phyloP scores from a whole-genome alignment of 2,329 filamentous ascomycete species.

The Aspergillus luchuensis region DNA sequence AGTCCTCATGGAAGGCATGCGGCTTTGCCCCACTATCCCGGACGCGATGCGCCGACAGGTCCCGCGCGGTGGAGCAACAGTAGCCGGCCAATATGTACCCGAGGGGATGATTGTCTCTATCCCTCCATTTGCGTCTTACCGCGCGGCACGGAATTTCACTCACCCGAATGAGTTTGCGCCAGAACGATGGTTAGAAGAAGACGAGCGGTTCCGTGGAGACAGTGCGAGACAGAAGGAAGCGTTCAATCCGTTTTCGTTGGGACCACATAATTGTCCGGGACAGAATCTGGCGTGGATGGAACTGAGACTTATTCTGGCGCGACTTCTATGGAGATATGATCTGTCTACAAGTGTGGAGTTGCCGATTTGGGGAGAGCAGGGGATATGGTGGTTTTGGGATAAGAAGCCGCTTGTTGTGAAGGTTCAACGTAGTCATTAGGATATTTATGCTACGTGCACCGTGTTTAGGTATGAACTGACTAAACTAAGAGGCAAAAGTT shows the following conservation, averaged over 20 bases:
- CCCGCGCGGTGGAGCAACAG: slow-evolving; percentile 1
- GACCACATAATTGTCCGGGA: slow-evolving; percentile 12
- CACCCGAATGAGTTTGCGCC: slow-evolving; percentile 10
- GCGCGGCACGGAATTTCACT: slow-evolving; percentile 9
- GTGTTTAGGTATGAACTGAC: too few species aligned
- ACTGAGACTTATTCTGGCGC: slow-evolving; percentile 13
- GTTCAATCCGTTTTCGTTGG: slow-evolving; percentile 18
- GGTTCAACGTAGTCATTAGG: not conserved
- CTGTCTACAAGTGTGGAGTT: not conserved
- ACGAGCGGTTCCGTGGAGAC: slow-evolving; percentile 5
- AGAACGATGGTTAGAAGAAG: slow-evolving; percentile 11
- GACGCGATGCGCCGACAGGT: too few species aligned
- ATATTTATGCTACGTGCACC: too few species aligned
- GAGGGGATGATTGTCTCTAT: slow-evolving; percentile 5
- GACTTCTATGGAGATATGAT: slow-evolving; percentile 18
- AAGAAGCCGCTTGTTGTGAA: slow-evolving; percentile 2
- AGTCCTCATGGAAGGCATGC: too few species aligned
- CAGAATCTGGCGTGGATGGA: slow-evolving; percentile 13
- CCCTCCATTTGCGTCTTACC: slow-evolving; percentile 5
- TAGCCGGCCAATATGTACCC: slow-evolving; percentile 14
- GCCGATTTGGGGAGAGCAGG: slow-evolving; percentile 4
- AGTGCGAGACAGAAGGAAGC: not conserved
- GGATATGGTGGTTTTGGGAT: slow-evolving; percentile 6
- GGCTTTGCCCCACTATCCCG: too few species aligned
- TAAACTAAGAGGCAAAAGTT: too few species aligned